Percentiles rank a stretch among this genome's conserved stretches.
Evolutionary conservation across 2,329 filamentous ascomycete species (phyloP).

Genomic region (Talaromyces sp.): DNA sequence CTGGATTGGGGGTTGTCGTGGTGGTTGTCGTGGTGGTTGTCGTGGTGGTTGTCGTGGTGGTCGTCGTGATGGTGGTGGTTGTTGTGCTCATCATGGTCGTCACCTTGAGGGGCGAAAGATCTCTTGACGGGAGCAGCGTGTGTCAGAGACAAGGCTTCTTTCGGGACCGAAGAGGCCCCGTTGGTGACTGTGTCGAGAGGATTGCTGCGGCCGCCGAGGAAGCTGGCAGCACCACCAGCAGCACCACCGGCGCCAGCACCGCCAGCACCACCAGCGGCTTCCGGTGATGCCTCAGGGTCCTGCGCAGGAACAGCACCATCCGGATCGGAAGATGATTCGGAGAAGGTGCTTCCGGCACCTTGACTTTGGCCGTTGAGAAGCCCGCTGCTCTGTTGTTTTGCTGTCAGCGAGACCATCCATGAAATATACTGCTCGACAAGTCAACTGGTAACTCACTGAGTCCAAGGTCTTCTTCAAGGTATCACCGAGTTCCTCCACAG

Average conservation of each 20-base stretch:
- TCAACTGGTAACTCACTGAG: constrained; percentile 1
- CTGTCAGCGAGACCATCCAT: not conserved
- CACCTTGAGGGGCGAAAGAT: not conserved
- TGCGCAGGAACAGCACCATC: constrained; percentile 6
- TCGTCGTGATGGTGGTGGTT: not conserved
- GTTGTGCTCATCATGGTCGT: not conserved
- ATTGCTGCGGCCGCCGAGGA: not conserved
- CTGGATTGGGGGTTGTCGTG: too few species aligned
- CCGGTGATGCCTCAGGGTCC: not conserved
- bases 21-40: too few species aligned
- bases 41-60: not conserved
- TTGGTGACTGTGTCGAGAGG: not conserved
- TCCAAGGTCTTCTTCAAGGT: not conserved
- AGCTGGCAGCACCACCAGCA: not conserved
- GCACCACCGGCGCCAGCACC: not conserved
- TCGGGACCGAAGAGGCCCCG: not conserved
- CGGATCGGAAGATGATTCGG: constrained; percentile 16
- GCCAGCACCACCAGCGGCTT: not conserved
- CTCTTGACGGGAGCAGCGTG: not conserved
- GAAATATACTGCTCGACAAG: too few species aligned
- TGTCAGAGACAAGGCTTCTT: not conserved
- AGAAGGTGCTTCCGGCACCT: constrained; percentile 10
- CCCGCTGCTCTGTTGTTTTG: not conserved
- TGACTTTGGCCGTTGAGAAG: constrained; percentile 8
- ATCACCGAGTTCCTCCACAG: constrained; percentile 4